Evolutionary conservation across 257 asterid species (phyloP).

Genomic region (Perilla frutescens): DNA sequence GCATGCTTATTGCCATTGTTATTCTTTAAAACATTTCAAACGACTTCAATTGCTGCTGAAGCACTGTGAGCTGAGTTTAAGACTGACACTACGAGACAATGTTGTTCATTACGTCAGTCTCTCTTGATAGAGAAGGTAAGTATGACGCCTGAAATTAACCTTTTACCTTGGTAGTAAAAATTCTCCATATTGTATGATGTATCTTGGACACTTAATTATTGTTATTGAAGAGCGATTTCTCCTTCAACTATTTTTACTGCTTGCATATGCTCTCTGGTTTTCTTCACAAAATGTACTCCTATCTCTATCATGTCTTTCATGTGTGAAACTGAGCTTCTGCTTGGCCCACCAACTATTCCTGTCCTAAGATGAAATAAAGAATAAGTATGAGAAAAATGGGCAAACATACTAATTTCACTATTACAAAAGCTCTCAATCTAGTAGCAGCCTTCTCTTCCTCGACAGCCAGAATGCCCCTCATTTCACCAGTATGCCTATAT

Average conservation of each 20-base stretch:
- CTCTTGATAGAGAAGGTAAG: conserved; percentile 33
- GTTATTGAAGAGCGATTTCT: background rate
- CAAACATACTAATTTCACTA: background rate
- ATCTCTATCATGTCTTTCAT: background rate
- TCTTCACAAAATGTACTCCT: background rate
- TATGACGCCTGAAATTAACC: background rate
- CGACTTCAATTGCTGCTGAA: conserved; percentile 39
- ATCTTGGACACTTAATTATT: background rate
- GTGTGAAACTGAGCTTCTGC: background rate
- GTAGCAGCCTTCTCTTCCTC: conserved; percentile 1
- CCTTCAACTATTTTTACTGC: background rate
- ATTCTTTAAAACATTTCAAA: background rate
- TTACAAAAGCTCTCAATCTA: background rate
- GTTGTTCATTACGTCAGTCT: conserved; percentile 13
- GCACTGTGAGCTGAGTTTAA: conserved; percentile 34
- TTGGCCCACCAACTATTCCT: background rate
- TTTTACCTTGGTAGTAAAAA: background rate
- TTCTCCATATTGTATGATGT: background rate
- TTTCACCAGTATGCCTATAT: too few relatives aligned
- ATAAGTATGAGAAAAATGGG: background rate
- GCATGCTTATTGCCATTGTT: conserved; percentile 3
- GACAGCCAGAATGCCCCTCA: background rate
- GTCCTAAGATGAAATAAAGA: background rate
- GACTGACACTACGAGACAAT: conserved; percentile 27
- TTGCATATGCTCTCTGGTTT: background rate